Base-by-base conservation (phyloP, 2,329 filamentous ascomycete species). In the Diaporthe vaccinii region DNA sequence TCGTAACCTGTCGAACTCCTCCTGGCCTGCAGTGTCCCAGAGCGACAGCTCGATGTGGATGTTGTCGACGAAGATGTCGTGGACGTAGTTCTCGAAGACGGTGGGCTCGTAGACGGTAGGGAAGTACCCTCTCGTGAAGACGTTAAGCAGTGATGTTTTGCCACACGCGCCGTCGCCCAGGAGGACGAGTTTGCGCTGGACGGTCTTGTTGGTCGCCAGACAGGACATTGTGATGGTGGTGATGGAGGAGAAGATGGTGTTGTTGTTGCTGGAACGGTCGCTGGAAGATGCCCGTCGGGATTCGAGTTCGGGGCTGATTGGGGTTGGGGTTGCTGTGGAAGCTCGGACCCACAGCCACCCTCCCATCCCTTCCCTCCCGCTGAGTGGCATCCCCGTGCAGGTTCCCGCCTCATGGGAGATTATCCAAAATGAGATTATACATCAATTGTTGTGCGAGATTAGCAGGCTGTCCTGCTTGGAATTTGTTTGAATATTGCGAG, bases 51-150 rank as follows among this genome's bases (percentile, higher is more conserved):
- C 97, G 84, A 99, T 98, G 86, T 98, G 96, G 71, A 96, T 94
- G 82, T 93, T 96, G 84, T 99, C 97, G 83, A 99, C 97, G 85
- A 98, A 99, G 84, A 99, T 98, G 84, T 99, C 95, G 84, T 99
- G 96, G 78, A 99, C 96, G 85, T 98, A 99, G 86, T 99, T 99
- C 85, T 99, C 96, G 85, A 98, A 98, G 78, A 98, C 96, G 49
- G 96, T 99, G 73, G 97, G 97, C 86, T 98, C 96, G 87, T 98
- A 98, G 82, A 98, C 96, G 75, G 96, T 98, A 70, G 96, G 96
- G 85, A 99, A 99, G 85, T 98, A 97, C 94, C 96, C 96, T 93
- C 96, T 92, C 79, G 97, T 99, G 87, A 99, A 99, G 84, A 99
- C 97, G 84, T 99, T 99, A 81, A 99, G 87, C 82, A 98, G 86